Base-by-base conservation (phyloP, 805 yeast species). In the Spathaspora girioi region DNA sequence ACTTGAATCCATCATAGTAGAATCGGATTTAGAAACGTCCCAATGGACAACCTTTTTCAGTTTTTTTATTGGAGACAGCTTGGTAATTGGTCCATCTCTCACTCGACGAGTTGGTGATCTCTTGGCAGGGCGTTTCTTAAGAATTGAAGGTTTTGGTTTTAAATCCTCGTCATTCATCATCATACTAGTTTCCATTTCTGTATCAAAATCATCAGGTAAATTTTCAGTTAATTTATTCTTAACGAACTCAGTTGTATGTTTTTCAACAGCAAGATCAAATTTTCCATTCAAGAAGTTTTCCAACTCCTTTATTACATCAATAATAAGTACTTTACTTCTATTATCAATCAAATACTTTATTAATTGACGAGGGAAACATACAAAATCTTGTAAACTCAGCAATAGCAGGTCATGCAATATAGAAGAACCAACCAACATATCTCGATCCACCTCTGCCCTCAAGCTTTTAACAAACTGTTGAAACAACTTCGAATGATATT, bases 381-480 rank as follows among this genome's bases (percentile, higher is more conserved):
- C 14, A 35, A 35, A 35, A 6, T 35, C 17, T n/a, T 35, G 18
- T 15, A 35, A 35, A 35, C 40, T 15, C 15, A n/a, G 40, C 8
- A 71, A 56, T 53, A 59, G 75, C 49, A 77, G 76, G 59, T 84
- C 91, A 59, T 79, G 76, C 29, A 82, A 64, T 5, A 80, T 65
- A 0, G 87, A 78, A 0, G 89, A 77, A 54, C 78, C 77, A 51
- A 80, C 75, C 19, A 84, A 63, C 5, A 85, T 71, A 38, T 84
- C 84, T 48, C 71, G 75, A 41, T 83, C 83, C 2, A 81, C 65
- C 0, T 75, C 63, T 20, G 79, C 81, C 32, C 73, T 76, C 35
- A 85, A 63, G 29, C 74, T 60, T 0, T 67, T 63, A 3, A 82
- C 60, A 45, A 73, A 65, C 2, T 67, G 59, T 14, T 78, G 75